A percentile compares a stretch with the other conserved stretches of the same genome.
Evolutionary conservation across 352 stramenopile species (phyloP).

Genomic region (Phytophthora podocarpi): DNA sequence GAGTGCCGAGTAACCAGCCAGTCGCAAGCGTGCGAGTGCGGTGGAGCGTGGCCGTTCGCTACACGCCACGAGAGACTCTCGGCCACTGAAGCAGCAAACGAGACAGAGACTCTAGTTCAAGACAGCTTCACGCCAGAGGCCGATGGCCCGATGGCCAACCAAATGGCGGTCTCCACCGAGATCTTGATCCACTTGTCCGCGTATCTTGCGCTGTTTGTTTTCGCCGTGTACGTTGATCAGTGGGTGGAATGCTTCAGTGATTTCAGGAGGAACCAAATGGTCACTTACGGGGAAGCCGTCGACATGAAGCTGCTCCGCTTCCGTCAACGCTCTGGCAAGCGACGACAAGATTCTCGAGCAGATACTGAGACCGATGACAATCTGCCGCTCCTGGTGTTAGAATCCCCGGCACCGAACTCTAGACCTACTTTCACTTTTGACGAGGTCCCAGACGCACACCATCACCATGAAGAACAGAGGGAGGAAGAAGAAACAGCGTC

Average conservation of each 20-base stretch:
- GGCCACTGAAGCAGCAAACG: conserved; percentile 9
- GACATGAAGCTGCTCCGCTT: conserved; percentile 32
- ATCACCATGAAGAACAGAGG: background rate
- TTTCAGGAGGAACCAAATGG: conserved; percentile 43
- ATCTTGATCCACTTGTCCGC: conserved; percentile 45
- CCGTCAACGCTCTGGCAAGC: conserved; percentile 33
- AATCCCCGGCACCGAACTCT: conserved; percentile 20
- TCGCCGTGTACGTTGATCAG: conserved; percentile 45
- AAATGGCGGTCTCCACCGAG: conserved; percentile 43
- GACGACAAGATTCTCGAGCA: conserved; percentile 9
- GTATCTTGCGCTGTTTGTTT: conserved; percentile 43
- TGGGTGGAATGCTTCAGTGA: conserved; percentile 49
- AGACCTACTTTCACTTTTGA: conserved; percentile 24
- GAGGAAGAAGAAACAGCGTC: background rate
- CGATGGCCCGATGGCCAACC: conserved; percentile 6
- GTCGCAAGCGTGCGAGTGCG: conserved; percentile 57
- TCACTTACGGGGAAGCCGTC: conserved; percentile 23
- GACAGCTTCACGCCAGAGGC: background rate
- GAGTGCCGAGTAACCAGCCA: conserved; percentile 67
- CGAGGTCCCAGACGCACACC: background rate
- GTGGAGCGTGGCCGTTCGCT: conserved; percentile 31
- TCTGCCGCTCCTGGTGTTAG: conserved; percentile 23
- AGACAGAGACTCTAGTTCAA: conserved; percentile 9
- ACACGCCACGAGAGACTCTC: conserved; percentile 29
- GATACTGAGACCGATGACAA: conserved; percentile 27